A percentile compares a stretch with the other conserved stretches of the same genome.
These are phyloP conservation scores for Solidago caesia DNA, from an alignment of 129 eudicot genomes.

Conservation along the genomic window DNA sequence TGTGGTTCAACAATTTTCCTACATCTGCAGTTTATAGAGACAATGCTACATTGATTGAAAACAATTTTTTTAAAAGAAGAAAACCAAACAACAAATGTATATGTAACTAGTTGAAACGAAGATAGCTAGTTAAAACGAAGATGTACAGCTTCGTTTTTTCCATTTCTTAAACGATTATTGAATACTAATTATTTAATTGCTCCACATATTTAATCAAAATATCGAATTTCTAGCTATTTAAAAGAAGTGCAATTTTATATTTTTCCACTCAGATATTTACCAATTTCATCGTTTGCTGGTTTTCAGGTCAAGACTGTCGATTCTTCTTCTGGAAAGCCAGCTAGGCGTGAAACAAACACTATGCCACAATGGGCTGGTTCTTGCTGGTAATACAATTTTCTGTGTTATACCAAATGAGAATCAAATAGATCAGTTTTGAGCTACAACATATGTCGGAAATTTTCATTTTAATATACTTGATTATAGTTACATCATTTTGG, in stretches of 20 bases:
- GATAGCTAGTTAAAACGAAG: neutral
- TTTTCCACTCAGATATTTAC: neutral
- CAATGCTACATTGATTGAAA: neutral
- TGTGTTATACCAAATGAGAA: constrained; percentile 11
- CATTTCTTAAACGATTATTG: neutral
- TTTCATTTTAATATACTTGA: too few relatives aligned
- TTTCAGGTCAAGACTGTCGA: constrained; percentile 74
- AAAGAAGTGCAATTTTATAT: neutral
- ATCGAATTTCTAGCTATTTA: neutral
- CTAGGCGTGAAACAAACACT: constrained; percentile 89
- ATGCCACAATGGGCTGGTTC: constrained; percentile 99
- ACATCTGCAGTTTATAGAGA: neutral
- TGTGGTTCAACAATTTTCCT: neutral
- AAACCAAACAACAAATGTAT: neutral
- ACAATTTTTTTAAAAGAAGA: neutral
- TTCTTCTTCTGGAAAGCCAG: constrained; percentile 72
- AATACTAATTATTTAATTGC: neutral
- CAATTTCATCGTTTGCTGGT: constrained; percentile 16
- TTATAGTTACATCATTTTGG: neutral
- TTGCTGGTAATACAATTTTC: constrained; percentile 60
- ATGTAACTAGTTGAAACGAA: neutral
- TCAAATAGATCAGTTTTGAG: neutral
- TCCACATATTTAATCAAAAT: neutral
- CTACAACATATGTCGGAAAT: too few relatives aligned
- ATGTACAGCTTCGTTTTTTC: neutral